Evolutionary conservation across 495 filamentous ascomycete species (phyloP).

Genomic region (Annulohypoxylon maeteangense): DNA sequence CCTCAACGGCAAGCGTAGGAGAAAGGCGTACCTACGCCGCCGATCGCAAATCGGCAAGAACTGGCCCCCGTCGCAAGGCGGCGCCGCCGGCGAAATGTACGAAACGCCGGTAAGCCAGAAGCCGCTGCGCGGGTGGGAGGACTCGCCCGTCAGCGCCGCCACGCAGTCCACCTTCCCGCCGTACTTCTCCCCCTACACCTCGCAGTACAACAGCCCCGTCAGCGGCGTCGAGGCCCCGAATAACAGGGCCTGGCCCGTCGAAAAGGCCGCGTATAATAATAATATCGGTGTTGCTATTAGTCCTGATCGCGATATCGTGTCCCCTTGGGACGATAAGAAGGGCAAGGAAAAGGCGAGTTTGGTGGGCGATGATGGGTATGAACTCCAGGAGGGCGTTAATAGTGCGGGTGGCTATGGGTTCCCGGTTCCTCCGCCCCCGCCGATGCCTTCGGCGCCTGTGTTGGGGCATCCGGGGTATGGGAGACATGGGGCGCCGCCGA

Average conservation of each 20-base stretch:
- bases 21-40: conserved; percentile 55
- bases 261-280: conserved; percentile 40
- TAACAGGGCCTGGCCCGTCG: conserved; percentile 43
- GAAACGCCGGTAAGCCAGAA: conserved; percentile 61
- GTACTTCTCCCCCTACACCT: conserved; percentile 61
- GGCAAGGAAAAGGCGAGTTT: conserved; percentile 43
- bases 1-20: conserved; percentile 59
- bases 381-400: conserved; percentile 44
- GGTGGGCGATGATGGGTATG: conserved; percentile 44
- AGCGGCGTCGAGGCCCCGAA: conserved; percentile 49
- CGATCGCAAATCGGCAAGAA: conserved; percentile 52
- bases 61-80: conserved; percentile 51
- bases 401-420: conserved; percentile 38
- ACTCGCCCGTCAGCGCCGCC: conserved; percentile 57
- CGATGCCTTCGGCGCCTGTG: conserved; percentile 26
- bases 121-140: conserved; percentile 59
- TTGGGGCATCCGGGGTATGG: conserved; percentile 48
- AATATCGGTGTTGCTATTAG: conserved; percentile 46
- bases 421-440: conserved; percentile 12
- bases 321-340: conserved; percentile 40
- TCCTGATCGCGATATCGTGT: conserved; percentile 31
- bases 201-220: conserved; percentile 60
- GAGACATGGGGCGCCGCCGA: conserved; percentile 28
- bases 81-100: conserved; percentile 51
- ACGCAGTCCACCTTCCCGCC: conserved; percentile 54